Evolutionary conservation across 768 basidiomycete genomes (phyloP), one percentile per base, ranked within the genome.

Genomic region (Suillus paluster): DNA sequence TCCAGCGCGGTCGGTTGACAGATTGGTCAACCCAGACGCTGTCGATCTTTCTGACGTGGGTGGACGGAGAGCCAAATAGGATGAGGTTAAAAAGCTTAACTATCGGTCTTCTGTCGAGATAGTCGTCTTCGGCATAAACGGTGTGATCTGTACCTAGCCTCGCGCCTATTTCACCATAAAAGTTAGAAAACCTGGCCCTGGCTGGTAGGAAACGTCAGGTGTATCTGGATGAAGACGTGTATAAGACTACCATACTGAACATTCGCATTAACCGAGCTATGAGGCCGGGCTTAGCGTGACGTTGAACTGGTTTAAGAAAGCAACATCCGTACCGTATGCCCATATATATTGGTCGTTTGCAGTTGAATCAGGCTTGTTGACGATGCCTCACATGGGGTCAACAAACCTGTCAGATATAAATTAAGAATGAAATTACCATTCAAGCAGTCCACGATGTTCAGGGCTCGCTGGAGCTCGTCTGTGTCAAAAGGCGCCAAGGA

Each of bases 11-110:
- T n/a, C 33, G 36, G 42, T 60, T 60, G 27, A 60, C 52, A 17
- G 54, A 45, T 33, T 42, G 60, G 27, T 60, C 60, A 57, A 60
- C 60, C 60, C 60, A 60, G 25, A 60, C 52, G 17, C 53, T 41
- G 17, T 57, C 38, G 14, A 60, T 53, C 41, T 60, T 41, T 25
- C 66, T 67, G 17, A 81, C 64, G 66, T 85, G 81, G 5, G 78
- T 68, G 36, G 80, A 76, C 0, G 85, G 84, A 6, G 80, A 76
- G 11, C 69, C 79, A 69, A 85, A 84, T 1, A 85, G 70, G 10
- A 83, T 34, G 3, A 71, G 30, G 6, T 50, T 44, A 9, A 62
- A 11, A 9, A 62, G 42, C n/a, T 52, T 11, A 8, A 60, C 48
- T 21, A 58, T 49, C 14, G 30, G 44, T 39, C 46, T 42, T 25